Evolutionary conservation across 1,284 basidiomycete species (phyloP).

Genomic region (Ganoderma multipileum): DNA sequence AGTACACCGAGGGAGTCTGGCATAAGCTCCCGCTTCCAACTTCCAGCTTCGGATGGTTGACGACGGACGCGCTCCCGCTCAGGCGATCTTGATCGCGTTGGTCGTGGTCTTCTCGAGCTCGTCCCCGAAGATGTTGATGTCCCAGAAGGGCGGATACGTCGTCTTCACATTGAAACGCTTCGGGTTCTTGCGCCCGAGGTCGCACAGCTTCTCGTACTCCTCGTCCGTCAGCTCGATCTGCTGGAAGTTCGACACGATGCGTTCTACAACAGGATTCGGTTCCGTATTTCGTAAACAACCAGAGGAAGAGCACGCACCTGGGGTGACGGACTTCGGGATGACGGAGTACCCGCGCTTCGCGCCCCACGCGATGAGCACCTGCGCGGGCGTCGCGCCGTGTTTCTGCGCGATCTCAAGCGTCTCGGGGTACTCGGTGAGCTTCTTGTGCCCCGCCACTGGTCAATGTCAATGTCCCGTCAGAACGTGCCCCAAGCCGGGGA

Average conservation of each 20-base stretch:
- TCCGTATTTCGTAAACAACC: neutral
- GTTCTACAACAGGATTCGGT: constrained; percentile 33
- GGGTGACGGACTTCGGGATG: constrained; percentile 55
- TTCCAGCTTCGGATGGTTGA: neutral
- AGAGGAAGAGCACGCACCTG: constrained; percentile 6
- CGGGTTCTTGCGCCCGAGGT: constrained; percentile 59
- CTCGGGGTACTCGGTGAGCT: constrained; percentile 68
- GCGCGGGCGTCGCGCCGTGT: constrained; percentile 54
- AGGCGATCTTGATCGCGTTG: constrained; percentile 53
- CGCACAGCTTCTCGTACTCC: constrained; percentile 55
- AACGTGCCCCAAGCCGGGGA: neutral
- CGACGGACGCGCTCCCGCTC: neutral
- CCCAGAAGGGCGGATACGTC: constrained; percentile 68
- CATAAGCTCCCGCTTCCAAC: neutral
- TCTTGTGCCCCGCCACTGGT: constrained; percentile 60
- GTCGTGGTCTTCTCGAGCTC: constrained; percentile 60
- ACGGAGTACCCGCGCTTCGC: constrained; percentile 50
- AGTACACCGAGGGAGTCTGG: neutral
- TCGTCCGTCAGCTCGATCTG: constrained; percentile 57
- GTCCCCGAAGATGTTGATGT: constrained; percentile 73
- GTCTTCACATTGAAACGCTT: constrained; percentile 72
- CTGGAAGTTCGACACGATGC: constrained; percentile 62
- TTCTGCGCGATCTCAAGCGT: constrained; percentile 56
- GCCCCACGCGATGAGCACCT: constrained; percentile 62
- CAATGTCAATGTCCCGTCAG: neutral